These are phyloP conservation scores for Vanderwaltozyma verrucispora DNA, from an alignment of 805 yeast genomes.

Conservation along the genomic window DNA sequence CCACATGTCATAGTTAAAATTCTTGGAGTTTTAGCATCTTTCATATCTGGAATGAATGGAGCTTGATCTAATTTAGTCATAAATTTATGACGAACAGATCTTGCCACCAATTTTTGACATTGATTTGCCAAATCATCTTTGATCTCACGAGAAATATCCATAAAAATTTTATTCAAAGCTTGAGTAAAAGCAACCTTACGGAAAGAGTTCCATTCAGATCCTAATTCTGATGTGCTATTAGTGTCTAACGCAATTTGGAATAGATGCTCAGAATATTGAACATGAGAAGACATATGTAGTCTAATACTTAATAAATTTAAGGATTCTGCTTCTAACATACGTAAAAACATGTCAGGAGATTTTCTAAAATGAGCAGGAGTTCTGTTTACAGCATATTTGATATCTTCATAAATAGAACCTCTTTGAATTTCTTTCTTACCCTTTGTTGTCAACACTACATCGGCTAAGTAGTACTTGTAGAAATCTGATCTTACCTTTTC, in stretches of 20 bases:
- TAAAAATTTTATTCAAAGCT: slow-evolving; percentile 58
- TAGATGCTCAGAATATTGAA: slow-evolving; percentile 35
- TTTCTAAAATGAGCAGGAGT: slow-evolving; percentile 61
- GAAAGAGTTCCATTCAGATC: slow-evolving; percentile 71
- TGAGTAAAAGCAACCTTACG: slow-evolving; percentile 56
- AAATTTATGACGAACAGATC: slow-evolving; percentile 60
- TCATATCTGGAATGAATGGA: slow-evolving; percentile 76
- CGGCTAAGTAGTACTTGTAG: slow-evolving; percentile 54
- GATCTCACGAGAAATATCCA: slow-evolving; percentile 60
- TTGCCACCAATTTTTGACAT: slow-evolving; percentile 61
- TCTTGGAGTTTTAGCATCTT: slow-evolving; percentile 76
- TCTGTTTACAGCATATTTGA: slow-evolving; percentile 83
- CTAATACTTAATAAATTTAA: slow-evolving; percentile 61
- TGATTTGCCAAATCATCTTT: slow-evolving; percentile 72
- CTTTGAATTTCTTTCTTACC: slow-evolving; percentile 69
- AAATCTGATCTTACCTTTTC: slow-evolving; percentile 55
- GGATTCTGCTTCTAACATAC: slow-evolving; percentile 88
- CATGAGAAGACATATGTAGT: slow-evolving; percentile 36
- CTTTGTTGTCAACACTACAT: slow-evolving; percentile 73
- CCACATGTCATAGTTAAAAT: slow-evolving; percentile 80
- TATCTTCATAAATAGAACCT: slow-evolving; percentile 73
- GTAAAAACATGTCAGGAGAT: slow-evolving; percentile 71
- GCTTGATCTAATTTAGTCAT: slow-evolving; percentile 79
- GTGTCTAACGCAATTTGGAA: slow-evolving; percentile 50
- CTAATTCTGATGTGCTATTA: slow-evolving; percentile 66